Evolutionary conservation across 179 eudicot species (phyloP), one percentile per base, ranked within the genome.

Genomic region (Corrigiola litoralis): DNA sequence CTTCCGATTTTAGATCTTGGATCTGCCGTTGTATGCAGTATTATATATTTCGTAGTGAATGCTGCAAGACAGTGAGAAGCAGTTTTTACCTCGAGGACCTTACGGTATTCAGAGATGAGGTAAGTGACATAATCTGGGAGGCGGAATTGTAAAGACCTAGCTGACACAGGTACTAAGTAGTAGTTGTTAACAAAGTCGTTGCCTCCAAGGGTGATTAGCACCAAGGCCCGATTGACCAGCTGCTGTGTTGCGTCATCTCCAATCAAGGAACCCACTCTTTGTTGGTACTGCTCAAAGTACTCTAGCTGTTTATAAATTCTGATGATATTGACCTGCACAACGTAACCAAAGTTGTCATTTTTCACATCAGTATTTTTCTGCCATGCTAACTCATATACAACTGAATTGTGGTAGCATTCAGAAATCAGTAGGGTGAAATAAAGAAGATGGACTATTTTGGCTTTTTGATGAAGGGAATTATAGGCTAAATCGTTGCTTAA

Each of bases 121-220:
- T 60, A 76, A 5, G 24, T 63, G 50, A 76, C 80, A 63, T 60
- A 79, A 37, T 62, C 69, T 1, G 74, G 77, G 41, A 79, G 77
- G 18, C 63, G 8, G 31, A 72, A 79, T 33, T 79, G 83, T 9
- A 67, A 71, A 51, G 83, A 75, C 27, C 83, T 58, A 16, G 65
- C 58, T 1, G 83, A 75, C 60, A 58, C 69, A 0, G 83, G 83
- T 12, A 79, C 66, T 28, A 79, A 40, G 51, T 49, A 79, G 37
- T 79, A 79, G 71, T 79, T 79, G 77, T 79, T 79, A 5, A 79
- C 83, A 7, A 79, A 79, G 52, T 79, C 83, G 45, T 79, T 79
- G 59, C 83, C 83, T 21, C 83, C 82, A 16, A 75, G 69, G 18
- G 82, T 79, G 62, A 79, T 75, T 23, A 79, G 63, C 29, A 79